Base-by-base conservation (phyloP, 1,284 basidiomycete genomes). In the Trametes hirsuta region DNA sequence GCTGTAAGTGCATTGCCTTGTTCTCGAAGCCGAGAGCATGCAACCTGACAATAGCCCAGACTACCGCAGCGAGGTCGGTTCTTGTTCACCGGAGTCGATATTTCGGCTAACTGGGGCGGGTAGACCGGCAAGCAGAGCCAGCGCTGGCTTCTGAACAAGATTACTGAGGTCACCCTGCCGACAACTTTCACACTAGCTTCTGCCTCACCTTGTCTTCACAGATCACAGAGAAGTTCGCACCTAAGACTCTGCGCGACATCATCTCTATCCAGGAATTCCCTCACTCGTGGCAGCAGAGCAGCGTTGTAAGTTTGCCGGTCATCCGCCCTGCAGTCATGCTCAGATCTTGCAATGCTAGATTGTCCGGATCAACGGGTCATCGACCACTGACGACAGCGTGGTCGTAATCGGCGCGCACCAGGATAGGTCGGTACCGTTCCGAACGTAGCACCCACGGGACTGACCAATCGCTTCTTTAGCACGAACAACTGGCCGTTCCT, bases 251-350 rank as follows among this genome's bases (percentile, higher is more conserved):
- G 44, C 80, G 76, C 54, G 68, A 81, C 51, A 67, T 76, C 35
- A 91, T 97, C 69, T 83, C 81, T 6, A 78, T 96, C 59, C 76
- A 81, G 35, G 94, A 96, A 73, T 98, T 98, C 73, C 66, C 81
- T 59, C 97, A 99, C 74, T 76, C 87, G 0, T 99, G 97, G 97
- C 90, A 88, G 10, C 97, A 99, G 81, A 92, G 93, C 76, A 86
- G 87, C 47, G 91, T 99, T 70, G 92, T 91, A 69, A 62, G 86
- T 72, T n/a, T 39, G 3, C 21, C 39, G 44, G 36, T 30, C 37
- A 4, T 61, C 47, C 46, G 51, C 41, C 18, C 35, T 37, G 34
- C 45, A 61, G 53, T 42, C 63, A 50, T 60, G 53, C 40, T 59
- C 63, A 53, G 36, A 47, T 49, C 55, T 62, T 47, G 67, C 52